A percentile compares a stretch with the other conserved stretches of the same genome.
Conservation (phyloP, 2,329 filamentous ascomycete genomes). For the Balansia obtecta region DNA sequence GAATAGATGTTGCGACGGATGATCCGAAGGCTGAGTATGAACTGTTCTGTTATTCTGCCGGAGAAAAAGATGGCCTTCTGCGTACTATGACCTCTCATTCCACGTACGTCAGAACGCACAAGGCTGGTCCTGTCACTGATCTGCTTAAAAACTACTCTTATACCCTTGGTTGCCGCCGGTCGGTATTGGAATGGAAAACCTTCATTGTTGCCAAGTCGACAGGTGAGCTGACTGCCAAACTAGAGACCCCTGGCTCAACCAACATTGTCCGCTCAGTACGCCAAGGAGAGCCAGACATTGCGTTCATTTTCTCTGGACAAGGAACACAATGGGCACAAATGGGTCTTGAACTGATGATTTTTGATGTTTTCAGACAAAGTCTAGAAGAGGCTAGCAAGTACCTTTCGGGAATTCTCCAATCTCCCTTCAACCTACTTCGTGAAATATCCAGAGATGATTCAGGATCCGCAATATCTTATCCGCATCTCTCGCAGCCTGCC, state of each 20-base stretch:
- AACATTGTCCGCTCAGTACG: conserved; percentile 13
- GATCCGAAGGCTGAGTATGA: conserved; percentile 13
- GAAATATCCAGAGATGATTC: conserved; percentile 21
- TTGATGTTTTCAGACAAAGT: conserved; percentile 28
- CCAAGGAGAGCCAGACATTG: conserved; percentile 18
- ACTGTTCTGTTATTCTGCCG: conserved; percentile 31
- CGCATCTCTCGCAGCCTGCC: conserved; percentile 27
- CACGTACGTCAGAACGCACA: conserved; percentile 16
- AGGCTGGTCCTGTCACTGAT: not conserved
- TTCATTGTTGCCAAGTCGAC: conserved; percentile 23
- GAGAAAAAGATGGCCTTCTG: conserved; percentile 27
- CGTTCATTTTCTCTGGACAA: conserved; percentile 32
- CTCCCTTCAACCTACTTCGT: conserved; percentile 21
- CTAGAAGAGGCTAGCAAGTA: conserved; percentile 22
- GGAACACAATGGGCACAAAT: conserved; percentile 31
- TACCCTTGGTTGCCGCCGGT: conserved; percentile 32
- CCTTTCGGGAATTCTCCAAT: conserved; percentile 17
- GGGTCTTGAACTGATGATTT: conserved; percentile 27
- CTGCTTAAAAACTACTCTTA: conserved; percentile 31
- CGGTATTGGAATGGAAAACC: conserved; percentile 29
- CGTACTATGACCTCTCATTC: conserved; percentile 24
- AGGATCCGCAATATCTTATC: conserved; percentile 18
- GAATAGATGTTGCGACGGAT: not conserved
- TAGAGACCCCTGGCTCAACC: conserved; percentile 11
- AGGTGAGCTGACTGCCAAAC: conserved; percentile 19